Evolutionary conservation across 306 rosid species (phyloP).

Genomic region (Vicia faba): DNA sequence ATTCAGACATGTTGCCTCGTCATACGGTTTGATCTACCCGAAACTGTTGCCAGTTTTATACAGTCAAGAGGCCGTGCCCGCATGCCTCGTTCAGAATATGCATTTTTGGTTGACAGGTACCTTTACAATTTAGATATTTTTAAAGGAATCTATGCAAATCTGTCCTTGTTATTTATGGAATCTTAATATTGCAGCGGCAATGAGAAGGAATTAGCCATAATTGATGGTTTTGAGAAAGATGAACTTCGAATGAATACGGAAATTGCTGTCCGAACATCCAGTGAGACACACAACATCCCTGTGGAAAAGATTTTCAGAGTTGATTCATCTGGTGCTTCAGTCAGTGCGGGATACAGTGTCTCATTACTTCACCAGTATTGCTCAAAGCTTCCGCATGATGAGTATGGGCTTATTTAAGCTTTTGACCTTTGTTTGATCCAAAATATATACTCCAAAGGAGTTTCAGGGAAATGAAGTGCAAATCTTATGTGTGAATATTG

Average conservation of each 20-base stretch:
- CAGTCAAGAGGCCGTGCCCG: conserved; percentile 99
- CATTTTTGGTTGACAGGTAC: conserved; percentile 91
- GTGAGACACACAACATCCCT: conserved; percentile 52
- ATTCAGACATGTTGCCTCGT: conserved; percentile 97
- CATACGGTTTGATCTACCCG: conserved; percentile 95
- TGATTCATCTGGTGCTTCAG: conserved; percentile 80
- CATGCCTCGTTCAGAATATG: conserved; percentile 87
- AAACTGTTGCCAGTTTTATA: conserved; percentile 96
- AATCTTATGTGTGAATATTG: conserved; percentile 30
- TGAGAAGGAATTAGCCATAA: conserved; percentile 67
- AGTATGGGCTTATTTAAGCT: conserved; percentile 55
- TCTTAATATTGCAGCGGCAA: conserved; percentile 58
- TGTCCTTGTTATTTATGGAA: conserved; percentile 24
- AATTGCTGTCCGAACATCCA: conserved; percentile 59
- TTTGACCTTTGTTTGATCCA: conserved; percentile 29
- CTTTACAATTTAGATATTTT: conserved; percentile 29
- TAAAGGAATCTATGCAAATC: conserved; percentile 32
- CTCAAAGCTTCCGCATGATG: conserved; percentile 89
- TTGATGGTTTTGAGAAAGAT: conserved; percentile 57
- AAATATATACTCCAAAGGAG: conserved; percentile 32
- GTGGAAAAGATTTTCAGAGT: conserved; percentile 70
- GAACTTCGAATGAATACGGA: conserved; percentile 74
- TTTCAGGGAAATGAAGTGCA: conserved; percentile 33
- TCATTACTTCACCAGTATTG: conserved; percentile 82
- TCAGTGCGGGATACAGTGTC: conserved; percentile 72